Base-by-base conservation (phyloP, 306 rosid genomes). In the Myrica gale region DNA sequence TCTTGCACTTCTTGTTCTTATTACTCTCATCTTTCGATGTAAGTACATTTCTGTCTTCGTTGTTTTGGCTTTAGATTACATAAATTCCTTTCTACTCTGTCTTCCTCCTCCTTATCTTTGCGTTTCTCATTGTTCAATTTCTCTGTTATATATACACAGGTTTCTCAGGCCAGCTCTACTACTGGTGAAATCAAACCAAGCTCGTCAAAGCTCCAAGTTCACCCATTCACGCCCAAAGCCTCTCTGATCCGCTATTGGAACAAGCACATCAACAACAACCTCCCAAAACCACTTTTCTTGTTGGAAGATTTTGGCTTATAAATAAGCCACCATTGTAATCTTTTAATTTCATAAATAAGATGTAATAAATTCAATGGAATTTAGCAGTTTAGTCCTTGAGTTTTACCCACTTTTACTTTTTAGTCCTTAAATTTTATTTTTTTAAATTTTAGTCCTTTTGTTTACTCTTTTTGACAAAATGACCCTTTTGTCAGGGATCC, bases 161-260 rank as follows among this genome's bases (percentile, higher is more conserved):
- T 80, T 84, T 85, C 79, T 41, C 54, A 11, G 45, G 84, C 84
- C 68, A 74, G 23, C n/a, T 2, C 9, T 21, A 72, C 32, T 17
- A 55, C 21, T 17, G 7, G 23, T 8, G 83, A 41, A 77, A 19
- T 55, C 32, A 5, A 21, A 8, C 74, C 16, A 50, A 48, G 62
- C 17, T 75, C 42, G n/a, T 20, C 71, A 20, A 15, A 48, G 4
- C 56, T 51, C 19, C 62, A 78, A 23, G 19, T 61, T 1, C 90
- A 90, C 81, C 98, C 98, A 5, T 92, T 92, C 69, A 86, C 88
- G 15, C 89, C 96, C 23, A 94, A 76, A 85, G 94, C 97, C 39
- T 88, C 91, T 2, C 78, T 89, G 37, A 55, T 81, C 73, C 91
- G 98, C 1, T 84, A 92, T 62, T 94, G 98, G 98, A 89, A 88